Evolutionary conservation across 2,329 filamentous ascomycete genomes (phyloP), one percentile per base, ranked within the genome.

Genomic region (Cladophialophora psammophila): DNA sequence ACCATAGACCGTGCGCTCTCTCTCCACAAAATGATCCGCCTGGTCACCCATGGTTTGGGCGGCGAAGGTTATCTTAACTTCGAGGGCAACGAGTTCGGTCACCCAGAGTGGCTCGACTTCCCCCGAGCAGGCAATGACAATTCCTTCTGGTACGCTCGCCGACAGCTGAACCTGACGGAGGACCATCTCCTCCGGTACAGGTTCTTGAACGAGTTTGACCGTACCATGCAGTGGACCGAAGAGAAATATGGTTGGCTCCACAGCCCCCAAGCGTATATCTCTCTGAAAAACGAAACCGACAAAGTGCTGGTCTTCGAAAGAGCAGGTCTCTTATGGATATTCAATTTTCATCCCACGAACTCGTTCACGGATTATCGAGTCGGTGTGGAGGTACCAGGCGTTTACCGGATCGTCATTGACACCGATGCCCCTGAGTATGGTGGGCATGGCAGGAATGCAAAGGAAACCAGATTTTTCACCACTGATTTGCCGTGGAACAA

Each of bases 41-140:
- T 99, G 15, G 83, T 99, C 70, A 98, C 95, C 1, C 94, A 99
- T 77, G 87, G 86, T 50, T 87, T 99, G 15, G 95, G 95, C 66
- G 95, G 95, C 63, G 95, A 99, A 80, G 95, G 94, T 45, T 99
- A 97, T 76, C 90, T 99, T 61, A 99, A 98, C 82, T 99, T 99
- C 74, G 94, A 97, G 81, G 95, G 95, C 68, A 99, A 99, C 79
- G 95, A 99, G 80, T 99, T 99, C 76, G 95, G 95, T 0, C 95
- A 99, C 77, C 95, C 95, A 0, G 95, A 99, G 80, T 99, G 95
- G 95, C 91, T 99, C 45, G 95, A 99, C 79, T 99, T 99, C 80
- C 95, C 95, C 3, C 91, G 95, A 60, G 93, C 90, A 75, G 95
- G 95, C 66, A 97, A 97, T 81, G 82, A 89, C 75, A 96, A 97